Evolutionary conservation across 2,329 filamentous ascomycete species (phyloP), one percentile per base, ranked within the genome.

Genomic region (Colletotrichum nymphaeae): DNA sequence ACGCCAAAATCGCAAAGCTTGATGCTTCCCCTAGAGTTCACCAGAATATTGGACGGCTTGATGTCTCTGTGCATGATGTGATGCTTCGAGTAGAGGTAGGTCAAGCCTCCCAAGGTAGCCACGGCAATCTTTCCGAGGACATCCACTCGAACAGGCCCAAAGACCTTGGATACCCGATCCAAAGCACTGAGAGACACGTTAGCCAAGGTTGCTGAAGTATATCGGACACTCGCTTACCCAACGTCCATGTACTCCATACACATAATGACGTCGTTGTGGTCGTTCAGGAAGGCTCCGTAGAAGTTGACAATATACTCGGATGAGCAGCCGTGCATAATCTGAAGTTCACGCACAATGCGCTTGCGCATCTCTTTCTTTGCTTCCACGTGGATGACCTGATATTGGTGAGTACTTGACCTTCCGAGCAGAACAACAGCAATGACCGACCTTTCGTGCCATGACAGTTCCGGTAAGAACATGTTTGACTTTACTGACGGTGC

Each of bases 221-320:
- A 19, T 9, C 37, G 19, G 9, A 19, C 37, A 9, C 11, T 7
- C 4, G 86, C 94, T 84, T 89, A 98, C 97, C 97, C 97, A 81
- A 96, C 95, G 84, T 99, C 97, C 95, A 98, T 98, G 82, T 99
- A 98, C 83, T 99, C 97, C 97, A 99, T 99, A 83, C 97, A 99
- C 93, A 99, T 96, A 78, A 98, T 97, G 72, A 99, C 97, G 85
- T 99, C 97, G 81, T 97, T 96, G 75, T 95, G 95, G 80, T 97
- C 94, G 81, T 98, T 98, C 80, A 98, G 90, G 81, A 98, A 99
- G 49, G 97, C 97, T 74, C 97, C 97, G 80, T 98, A 98, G 84
- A 98, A 99, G 67, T 93, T 98, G 74, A 99, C 97, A 79, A 99
- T 98, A 83, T 97, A 95, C 74, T 97, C 94, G 26, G 94, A 98